Percentiles rank a stretch among this genome's conserved stretches.
These are phyloP conservation scores for Leucaena leucocephala DNA, from an alignment of 306 rosid species.

Conservation along the genomic window DNA sequence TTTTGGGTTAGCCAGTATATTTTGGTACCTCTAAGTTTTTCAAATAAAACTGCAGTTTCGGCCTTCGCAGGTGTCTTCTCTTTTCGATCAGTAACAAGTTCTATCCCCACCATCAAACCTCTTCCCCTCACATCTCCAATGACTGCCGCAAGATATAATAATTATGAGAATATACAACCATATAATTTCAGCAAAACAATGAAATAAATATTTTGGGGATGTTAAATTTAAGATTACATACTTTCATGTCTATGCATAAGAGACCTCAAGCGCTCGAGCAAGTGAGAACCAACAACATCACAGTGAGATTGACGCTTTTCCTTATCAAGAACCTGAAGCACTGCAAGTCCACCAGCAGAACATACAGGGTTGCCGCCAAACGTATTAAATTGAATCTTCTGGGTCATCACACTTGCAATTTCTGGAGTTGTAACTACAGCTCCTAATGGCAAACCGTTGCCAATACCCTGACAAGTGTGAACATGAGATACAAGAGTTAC, in stretches of 20 bases:
- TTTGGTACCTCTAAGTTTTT: slow-evolving; percentile 76
- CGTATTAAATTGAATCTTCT: slow-evolving; percentile 79
- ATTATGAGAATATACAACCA: slow-evolving; percentile 25
- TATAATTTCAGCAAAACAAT: slow-evolving; percentile 17
- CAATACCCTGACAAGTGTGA: slow-evolving; percentile 73
- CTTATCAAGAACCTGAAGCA: slow-evolving; percentile 77
- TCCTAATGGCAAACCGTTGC: slow-evolving; percentile 91
- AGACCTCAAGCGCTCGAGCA: slow-evolving; percentile 70
- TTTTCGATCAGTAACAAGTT: slow-evolving; percentile 64
- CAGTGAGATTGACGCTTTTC: slow-evolving; percentile 92
- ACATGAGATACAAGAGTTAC: slow-evolving; percentile 25
- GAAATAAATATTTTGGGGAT: slow-evolving; percentile 10
- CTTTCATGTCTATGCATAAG: slow-evolving; percentile 76
- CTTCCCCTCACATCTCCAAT: slow-evolving; percentile 88
- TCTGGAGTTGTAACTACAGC: slow-evolving; percentile 93
- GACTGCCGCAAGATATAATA: slow-evolving; percentile 48
- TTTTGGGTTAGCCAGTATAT: neutral
- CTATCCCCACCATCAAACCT: slow-evolving; percentile 86
- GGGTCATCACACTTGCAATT: slow-evolving; percentile 82
- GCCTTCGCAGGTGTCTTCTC: slow-evolving; percentile 81
- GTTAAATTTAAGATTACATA: slow-evolving; percentile 42
- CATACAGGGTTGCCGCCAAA: slow-evolving; percentile 95
- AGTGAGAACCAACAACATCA: slow-evolving; percentile 74
- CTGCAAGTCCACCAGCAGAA: slow-evolving; percentile 91
- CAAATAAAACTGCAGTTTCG: slow-evolving; percentile 74